These are phyloP conservation scores for Metarhizium sp. DNA, from an alignment of 2,329 filamentous ascomycete species.

Conservation along the genomic window DNA sequence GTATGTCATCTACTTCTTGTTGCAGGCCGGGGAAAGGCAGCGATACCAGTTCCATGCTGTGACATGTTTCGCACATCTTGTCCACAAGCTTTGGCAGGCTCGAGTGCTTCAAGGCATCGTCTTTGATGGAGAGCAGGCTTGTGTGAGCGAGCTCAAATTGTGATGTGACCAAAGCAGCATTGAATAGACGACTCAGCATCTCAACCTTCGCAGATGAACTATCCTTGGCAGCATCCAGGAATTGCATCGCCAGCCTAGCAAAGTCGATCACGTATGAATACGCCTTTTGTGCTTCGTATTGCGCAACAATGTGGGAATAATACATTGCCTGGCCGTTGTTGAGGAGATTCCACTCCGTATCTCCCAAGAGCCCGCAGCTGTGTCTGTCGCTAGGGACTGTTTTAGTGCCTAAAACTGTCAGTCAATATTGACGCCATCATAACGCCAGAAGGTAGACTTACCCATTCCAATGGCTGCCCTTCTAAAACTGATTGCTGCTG, in stretches of 20 bases:
- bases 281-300: constrained; percentile 71
- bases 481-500: constrained; percentile 68
- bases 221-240: constrained; percentile 27
- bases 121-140: constrained; percentile 63
- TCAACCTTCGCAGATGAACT: constrained; percentile 47
- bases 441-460: constrained; percentile 36
- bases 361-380: constrained; percentile 60
- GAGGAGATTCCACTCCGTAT: constrained; percentile 60
- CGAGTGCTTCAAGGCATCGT: constrained; percentile 61
- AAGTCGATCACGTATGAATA: constrained; percentile 81
- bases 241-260: constrained; percentile 64
- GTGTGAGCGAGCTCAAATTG: constrained; percentile 78
- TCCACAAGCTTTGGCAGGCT: constrained; percentile 62
- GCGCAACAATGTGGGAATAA: constrained; percentile 72
- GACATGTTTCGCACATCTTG: constrained; percentile 58
- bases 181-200: constrained; percentile 76
- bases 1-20: constrained; percentile 68
- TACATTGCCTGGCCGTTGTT: constrained; percentile 73
- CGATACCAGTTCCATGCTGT: constrained; percentile 58
- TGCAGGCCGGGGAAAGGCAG: constrained; percentile 74
- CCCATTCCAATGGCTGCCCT: constrained; percentile 76
- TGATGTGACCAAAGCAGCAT: constrained; percentile 66
- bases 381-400: constrained; percentile 40
- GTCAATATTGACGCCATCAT: neutral
- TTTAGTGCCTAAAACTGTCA: constrained; percentile 29